A percentile compares a stretch with the other conserved stretches of the same genome.
Evolutionary conservation across 768 basidiomycete genomes (phyloP).

Genomic region (Dacryopinax primogenitus): DNA sequence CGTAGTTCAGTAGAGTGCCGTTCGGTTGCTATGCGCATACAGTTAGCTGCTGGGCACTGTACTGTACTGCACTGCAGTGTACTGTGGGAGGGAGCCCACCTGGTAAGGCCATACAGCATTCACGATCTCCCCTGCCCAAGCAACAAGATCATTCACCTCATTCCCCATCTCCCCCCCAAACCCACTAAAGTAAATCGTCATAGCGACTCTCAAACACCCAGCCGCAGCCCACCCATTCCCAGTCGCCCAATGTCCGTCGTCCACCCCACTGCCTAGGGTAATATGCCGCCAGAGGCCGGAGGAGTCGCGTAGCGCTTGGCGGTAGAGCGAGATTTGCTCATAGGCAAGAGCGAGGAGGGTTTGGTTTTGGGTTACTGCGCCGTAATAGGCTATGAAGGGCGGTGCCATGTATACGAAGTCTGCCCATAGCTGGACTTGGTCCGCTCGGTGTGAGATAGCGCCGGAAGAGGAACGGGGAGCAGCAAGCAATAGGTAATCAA

Average conservation of each 20-base stretch:
- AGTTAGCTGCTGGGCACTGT: conserved; percentile 20
- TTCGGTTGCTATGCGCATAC: conserved; percentile 13
- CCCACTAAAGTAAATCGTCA: conserved; percentile 53
- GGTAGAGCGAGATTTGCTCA: conserved; percentile 59
- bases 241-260: conserved; percentile 69
- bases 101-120: conserved; percentile 50
- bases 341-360: conserved; percentile 52
- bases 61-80: no score
- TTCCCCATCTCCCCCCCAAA: conserved; percentile 37
- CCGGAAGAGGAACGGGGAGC: conserved; percentile 53
- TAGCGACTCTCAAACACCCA: conserved; percentile 72
- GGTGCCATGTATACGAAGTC: conserved; percentile 80
- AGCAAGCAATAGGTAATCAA: conserved; percentile 43
- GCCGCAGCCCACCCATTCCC: conserved; percentile 85
- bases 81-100: conserved; percentile 29
- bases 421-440: conserved; percentile 62
- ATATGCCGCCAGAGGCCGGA: conserved; percentile 63
- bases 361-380: conserved; percentile 40
- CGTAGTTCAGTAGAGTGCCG: conserved; percentile 54
- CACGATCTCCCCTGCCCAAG: conserved; percentile 29
- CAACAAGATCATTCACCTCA: conserved; percentile 45
- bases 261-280: conserved; percentile 43
- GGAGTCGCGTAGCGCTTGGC: conserved; percentile 46
- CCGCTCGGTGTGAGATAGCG: conserved; percentile 64
- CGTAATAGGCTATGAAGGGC: conserved; percentile 78